Conservation (phyloP, 441 rosid genomes). For the Adansonia madagascariensis region DNA sequence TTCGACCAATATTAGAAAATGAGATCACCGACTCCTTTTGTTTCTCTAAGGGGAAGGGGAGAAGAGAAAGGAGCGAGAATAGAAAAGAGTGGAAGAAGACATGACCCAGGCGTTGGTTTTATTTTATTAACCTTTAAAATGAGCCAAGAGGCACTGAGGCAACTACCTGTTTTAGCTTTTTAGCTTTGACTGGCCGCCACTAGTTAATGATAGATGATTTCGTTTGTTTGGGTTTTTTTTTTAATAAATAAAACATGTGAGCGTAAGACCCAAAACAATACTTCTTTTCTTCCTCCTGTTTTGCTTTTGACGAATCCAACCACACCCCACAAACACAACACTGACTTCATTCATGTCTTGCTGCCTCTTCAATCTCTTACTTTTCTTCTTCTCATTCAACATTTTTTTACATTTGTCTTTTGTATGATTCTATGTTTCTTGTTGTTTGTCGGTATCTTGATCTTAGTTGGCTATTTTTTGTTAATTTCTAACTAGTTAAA, state of each 20-base stretch:
- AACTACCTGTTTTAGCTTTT: too few species aligned
- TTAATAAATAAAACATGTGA: not conserved
- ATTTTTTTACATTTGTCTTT: not conserved
- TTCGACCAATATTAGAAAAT: too few species aligned
- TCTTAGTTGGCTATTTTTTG: not conserved
- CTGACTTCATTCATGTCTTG: too few species aligned
- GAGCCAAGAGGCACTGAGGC: slow-evolving; percentile 18
- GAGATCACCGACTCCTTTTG: not conserved
- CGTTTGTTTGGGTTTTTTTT: not conserved
- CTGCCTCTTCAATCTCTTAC: not conserved
- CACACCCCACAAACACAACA: not conserved
- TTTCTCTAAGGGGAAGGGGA: not conserved
- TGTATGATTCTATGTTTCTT: too few species aligned
- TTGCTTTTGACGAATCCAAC: not conserved
- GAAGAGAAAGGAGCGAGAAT: not conserved
- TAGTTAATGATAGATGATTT: not conserved
- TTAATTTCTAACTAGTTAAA: too few species aligned
- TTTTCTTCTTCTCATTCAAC: not conserved
- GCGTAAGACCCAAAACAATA: not conserved
- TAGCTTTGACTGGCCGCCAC: not conserved
- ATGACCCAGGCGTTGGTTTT: not conserved
- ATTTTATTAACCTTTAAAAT: not conserved
- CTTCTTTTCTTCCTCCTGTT: not conserved
- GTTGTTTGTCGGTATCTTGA: not conserved
- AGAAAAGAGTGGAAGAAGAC: not conserved